Evolutionary conservation across 2,329 filamentous ascomycete genomes (phyloP).

Genomic region (Seiridium cupressi): DNA sequence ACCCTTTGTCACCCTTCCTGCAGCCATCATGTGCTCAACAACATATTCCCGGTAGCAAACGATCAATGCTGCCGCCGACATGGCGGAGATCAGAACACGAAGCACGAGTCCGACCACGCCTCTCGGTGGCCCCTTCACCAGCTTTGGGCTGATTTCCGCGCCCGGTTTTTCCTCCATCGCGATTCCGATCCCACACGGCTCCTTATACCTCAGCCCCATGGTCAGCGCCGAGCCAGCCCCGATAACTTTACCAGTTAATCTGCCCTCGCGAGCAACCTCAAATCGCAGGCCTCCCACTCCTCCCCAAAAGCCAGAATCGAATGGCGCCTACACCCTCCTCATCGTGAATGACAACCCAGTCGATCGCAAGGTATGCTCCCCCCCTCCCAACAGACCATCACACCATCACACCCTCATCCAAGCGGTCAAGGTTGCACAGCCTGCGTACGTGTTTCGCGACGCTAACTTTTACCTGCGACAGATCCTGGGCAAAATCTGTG

Average conservation of each 20-base stretch:
- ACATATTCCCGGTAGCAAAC: background rate
- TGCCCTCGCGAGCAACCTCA: background rate
- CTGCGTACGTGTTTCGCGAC: no score
- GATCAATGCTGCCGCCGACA: background rate
- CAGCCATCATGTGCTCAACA: background rate
- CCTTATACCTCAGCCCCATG: constrained; percentile 6
- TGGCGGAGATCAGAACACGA: background rate
- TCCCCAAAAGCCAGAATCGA: background rate
- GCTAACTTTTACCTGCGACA: background rate
- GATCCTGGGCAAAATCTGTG: constrained; percentile 9
- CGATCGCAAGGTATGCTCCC: background rate
- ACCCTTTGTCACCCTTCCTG: background rate
- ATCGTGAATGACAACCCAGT: constrained; percentile 7
- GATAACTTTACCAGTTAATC: background rate
- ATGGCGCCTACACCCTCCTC: constrained; percentile 3
- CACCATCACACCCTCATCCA: background rate
- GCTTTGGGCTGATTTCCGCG: constrained; percentile 1
- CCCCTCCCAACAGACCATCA: background rate
- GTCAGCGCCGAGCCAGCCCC: background rate
- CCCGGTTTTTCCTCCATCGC: constrained; percentile 12
- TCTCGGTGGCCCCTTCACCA: background rate
- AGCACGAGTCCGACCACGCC: constrained; percentile 4
- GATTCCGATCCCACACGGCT: constrained; percentile 8
- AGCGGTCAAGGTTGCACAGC: no score
- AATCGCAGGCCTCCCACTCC: background rate